A percentile compares a stretch with the other conserved stretches of the same genome.
These are phyloP conservation scores for Candida montana DNA, from an alignment of 805 yeast species.

Conservation along the genomic window DNA sequence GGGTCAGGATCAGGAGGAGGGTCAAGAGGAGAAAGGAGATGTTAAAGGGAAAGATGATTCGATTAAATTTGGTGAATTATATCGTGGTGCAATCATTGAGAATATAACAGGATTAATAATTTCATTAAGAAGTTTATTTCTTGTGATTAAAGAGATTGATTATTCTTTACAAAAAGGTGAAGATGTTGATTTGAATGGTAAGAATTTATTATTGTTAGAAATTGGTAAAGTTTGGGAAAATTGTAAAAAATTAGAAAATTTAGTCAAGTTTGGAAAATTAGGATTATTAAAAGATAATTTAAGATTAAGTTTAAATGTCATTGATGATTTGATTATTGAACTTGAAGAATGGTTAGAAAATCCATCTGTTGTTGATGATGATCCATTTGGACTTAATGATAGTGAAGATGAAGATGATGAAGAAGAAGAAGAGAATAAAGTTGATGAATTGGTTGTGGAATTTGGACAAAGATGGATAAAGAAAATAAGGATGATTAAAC, in stretches of 20 bases:
- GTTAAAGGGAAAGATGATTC: conserved; percentile 19
- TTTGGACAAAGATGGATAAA: conserved; percentile 45
- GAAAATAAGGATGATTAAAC: conserved; percentile 50
- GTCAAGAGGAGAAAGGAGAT: too few species aligned
- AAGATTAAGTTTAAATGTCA: conserved; percentile 37
- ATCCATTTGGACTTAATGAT: conserved; percentile 46
- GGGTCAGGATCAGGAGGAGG: neutral
- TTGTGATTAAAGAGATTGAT: conserved; percentile 21
- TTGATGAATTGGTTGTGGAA: conserved; percentile 31
- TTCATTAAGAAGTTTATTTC: conserved; percentile 17
- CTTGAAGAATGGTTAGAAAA: conserved; percentile 64
- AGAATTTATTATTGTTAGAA: conserved; percentile 45
- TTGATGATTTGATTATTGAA: conserved; percentile 63
- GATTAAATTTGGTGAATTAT: conserved; percentile 28
- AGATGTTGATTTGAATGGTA: conserved; percentile 33
- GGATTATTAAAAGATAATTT: conserved; percentile 47
- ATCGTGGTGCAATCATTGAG: conserved; percentile 23
- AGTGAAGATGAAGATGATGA: conserved; percentile 28
- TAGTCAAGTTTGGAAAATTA: conserved; percentile 45
- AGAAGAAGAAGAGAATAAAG: conserved; percentile 21
- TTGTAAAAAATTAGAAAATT: conserved; percentile 44
- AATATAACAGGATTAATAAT: conserved; percentile 14
- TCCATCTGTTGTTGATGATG: conserved; percentile 39
- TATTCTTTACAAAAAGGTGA: conserved; percentile 15
- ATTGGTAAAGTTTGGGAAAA: conserved; percentile 71